Evolutionary conservation across 164 flowering plant species (phyloP).

Genomic region (Akebia trifoliata): DNA sequence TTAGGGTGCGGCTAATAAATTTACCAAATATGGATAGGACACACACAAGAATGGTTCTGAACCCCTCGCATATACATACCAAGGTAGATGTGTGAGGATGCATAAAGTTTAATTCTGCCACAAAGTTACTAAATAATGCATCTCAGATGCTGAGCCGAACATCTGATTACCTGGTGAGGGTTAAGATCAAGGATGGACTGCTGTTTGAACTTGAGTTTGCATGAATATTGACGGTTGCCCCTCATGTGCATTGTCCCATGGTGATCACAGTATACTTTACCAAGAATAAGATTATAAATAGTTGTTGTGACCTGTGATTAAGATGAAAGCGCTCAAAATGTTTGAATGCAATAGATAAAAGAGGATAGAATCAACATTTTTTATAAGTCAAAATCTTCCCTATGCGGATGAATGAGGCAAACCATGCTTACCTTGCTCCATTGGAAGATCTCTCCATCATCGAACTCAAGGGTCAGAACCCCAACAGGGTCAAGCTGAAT

Average conservation of each 20-base stretch:
- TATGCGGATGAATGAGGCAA: constrained; percentile 1
- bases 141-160: too few species aligned
- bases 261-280: constrained; percentile 84
- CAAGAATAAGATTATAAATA: constrained; percentile 82
- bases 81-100: too few species aligned
- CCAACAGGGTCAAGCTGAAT: constrained; percentile 97
- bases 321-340: constrained; percentile 1
- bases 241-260: constrained; percentile 81
- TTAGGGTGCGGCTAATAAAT: too few species aligned
- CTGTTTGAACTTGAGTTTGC: constrained; percentile 87
- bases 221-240: constrained; percentile 71
- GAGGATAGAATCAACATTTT: too few species aligned
- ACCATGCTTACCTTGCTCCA: constrained; percentile 81
- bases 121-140: too few species aligned
- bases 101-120: too few species aligned
- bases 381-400: too few species aligned
- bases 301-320: constrained; percentile 69
- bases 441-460: constrained; percentile 89
- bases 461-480: constrained; percentile 76
- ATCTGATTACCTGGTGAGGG: constrained; percentile 67
- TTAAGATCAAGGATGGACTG: constrained; percentile 79
- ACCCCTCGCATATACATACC: too few species aligned
- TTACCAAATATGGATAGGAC: too few species aligned
- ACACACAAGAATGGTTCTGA: too few species aligned
- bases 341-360: too few species aligned